These are phyloP conservation scores for Echium plantagineum DNA, from an alignment of 257 asterid genomes.

Conservation along the genomic window DNA sequence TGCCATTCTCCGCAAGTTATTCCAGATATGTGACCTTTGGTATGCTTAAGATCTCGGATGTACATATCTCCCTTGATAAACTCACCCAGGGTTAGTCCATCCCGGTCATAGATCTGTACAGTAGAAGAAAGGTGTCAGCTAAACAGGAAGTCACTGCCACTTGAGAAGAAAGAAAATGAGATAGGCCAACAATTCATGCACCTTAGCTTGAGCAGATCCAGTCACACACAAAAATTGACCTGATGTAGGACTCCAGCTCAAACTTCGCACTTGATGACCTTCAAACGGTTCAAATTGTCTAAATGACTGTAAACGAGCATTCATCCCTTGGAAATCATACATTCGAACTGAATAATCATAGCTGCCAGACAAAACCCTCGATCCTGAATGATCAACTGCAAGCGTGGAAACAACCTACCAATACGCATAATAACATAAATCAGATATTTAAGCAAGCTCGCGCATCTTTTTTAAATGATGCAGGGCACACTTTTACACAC, in stretches of 20 bases:
- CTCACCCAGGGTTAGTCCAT: constrained; percentile 90
- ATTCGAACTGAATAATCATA: constrained; percentile 82
- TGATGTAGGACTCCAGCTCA: constrained; percentile 97
- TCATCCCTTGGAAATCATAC: constrained; percentile 99
- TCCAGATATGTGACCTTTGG: constrained; percentile 95
- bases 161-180: background rate
- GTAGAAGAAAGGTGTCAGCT: constrained; percentile 12
- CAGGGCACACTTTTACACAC: background rate
- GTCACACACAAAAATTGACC: constrained; percentile 91
- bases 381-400: constrained; percentile 89
- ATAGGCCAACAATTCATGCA: constrained; percentile 10
- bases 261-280: constrained; percentile 94
- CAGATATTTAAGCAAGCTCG: background rate
- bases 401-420: constrained; percentile 81
- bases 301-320: constrained; percentile 85
- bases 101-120: constrained; percentile 85
- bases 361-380: constrained; percentile 91
- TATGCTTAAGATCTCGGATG: constrained; percentile 89
- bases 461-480: background rate
- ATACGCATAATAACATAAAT: background rate
- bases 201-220: constrained; percentile 99
- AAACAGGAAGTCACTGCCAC: constrained; percentile 8
- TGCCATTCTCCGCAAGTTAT: constrained; percentile 97
- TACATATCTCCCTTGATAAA: constrained; percentile 96
- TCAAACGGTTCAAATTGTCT: constrained; percentile 94